Base-by-base conservation (phyloP, 1,284 basidiomycete species). In the Fomitopsis palustris region DNA sequence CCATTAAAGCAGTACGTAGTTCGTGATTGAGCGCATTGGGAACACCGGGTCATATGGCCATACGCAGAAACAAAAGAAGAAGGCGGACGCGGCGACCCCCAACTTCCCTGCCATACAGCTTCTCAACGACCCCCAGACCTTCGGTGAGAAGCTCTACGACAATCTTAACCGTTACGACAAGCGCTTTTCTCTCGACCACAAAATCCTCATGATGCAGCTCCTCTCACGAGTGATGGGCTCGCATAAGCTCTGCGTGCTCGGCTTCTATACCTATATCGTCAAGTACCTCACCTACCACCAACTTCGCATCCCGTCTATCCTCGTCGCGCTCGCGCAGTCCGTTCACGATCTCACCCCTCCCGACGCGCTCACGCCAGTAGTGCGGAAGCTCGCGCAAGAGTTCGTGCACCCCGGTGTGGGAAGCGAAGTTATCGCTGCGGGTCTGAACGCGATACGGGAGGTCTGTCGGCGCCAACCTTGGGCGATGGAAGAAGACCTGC, bases 361-460 rank as follows among this genome's bases (percentile, higher is more conserved):
- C 0, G 96, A 98, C 70, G 92, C 87, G 3, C 80, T 99, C 14
- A 88, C 87, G 2, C 96, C 97, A 2, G 90, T 96, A 45, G 80
- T 99, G 54, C 85, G 86, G 59, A 99, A 99, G 76, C 78, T 99
- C 56, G 93, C 96, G 0, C 88, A 93, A 67, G 95, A 98, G 70
- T 99, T 99, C 67, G 92, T 99, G 2, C 96, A 99, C 74, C 96
- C 96, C 0, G 97, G 97, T 61, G 97, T 99, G 4, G 93, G 94
- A 3, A 84, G 88, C 62, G 96, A 99, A 74, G 95, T 99, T 67
- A 92, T 98, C 58, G 90, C 96, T 0, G 97, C 96, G 0, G 97
- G 97, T 38, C 79, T 99, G 68, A 99, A 99, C 72, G 85, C 94
- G 21, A 93, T 99, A 51, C 83, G 95, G 39, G 96, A 99, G 74